Evolutionary conservation across 2,329 filamentous ascomycete genomes (phyloP).

Genomic region (Geosmithia flava): DNA sequence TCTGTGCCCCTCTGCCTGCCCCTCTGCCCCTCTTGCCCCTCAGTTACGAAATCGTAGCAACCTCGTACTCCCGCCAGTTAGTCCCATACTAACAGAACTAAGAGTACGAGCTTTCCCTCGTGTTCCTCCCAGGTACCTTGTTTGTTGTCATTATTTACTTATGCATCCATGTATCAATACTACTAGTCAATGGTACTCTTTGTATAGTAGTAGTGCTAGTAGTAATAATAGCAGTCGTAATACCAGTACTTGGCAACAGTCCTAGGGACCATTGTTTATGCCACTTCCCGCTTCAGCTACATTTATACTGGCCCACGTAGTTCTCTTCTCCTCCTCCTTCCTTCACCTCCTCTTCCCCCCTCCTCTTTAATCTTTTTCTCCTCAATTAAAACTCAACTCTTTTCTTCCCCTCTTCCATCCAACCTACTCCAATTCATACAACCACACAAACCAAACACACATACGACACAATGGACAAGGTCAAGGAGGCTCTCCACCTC

Average conservation of each 20-base stretch:
- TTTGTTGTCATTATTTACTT: no score
- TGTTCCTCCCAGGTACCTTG: no score
- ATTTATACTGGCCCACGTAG: not conserved
- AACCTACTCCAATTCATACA: not conserved
- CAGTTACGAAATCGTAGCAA: no score
- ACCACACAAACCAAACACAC: not conserved
- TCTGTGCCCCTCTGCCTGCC: not conserved
- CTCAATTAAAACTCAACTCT: not conserved
- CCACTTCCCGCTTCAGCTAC: not conserved
- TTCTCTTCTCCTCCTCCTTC: not conserved
- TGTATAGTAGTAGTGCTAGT: no score
- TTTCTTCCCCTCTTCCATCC: not conserved
- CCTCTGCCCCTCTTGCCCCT: not conserved
- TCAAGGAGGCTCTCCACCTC: constrained; percentile 28
- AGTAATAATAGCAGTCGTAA: no score
- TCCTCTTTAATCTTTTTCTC: not conserved
- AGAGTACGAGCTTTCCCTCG: no score
- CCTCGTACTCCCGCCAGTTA: no score
- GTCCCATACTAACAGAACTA: no score
- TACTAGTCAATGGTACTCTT: no score
- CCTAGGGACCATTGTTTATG: not conserved
- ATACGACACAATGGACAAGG: constrained; percentile 24
- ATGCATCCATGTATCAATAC: no score
- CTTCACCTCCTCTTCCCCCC: not conserved
- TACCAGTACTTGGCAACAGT: no score